Evolutionary conservation across 2,329 filamentous ascomycete species (phyloP), one percentile per base, ranked within the genome.

Genomic region (Paecilomyces sp.): DNA sequence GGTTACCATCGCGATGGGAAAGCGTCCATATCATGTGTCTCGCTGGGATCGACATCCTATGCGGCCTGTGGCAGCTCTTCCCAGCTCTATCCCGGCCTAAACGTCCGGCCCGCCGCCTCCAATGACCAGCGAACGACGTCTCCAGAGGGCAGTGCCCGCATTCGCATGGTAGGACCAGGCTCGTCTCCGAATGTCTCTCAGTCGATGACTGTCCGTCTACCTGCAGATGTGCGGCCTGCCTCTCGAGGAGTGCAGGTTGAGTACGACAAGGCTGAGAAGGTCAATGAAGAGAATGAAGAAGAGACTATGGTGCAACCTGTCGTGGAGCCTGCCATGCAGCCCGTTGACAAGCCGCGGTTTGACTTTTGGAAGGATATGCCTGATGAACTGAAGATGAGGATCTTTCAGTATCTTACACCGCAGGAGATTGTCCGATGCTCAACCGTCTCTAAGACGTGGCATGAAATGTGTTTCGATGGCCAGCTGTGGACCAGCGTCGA

Each of bases 401-500:
- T 97, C 56, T 82, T 97, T 60, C 82, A 85, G 4, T 91, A 88
- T 67, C 80, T 97, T 22, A 80, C 81, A 30, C 92, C 92, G 0
- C 91, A 87, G 69, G 88, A 97, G 71, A 83, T 97, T 34, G 86
- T 97, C 11, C 84, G 87, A 60, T 84, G 85, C 59, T 96, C 93
- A 0, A 79, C 85, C 18, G 89, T 94, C 22, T 93, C 87, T 70
- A 91, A 87, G 72, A 77, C 82, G 5, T 97, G 94, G 80, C 81
- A 96, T 73, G 81, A 83, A 55, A 86, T 90, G 75, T 97, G 93
- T 76, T 96, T 93, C 67, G 93, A 99, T 72, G 94, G 94, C 1
- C 94, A 99, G 76, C 78, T 97, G 15, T 99, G 94, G 94, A 87
- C 86, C 3, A 85, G 83, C 51, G 83, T 97, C 55, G 92, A 97